A percentile compares a stretch with the other conserved stretches of the same genome.
phyloP scores from a whole-genome alignment of 345 rosid species.

The Arabis alpina region DNA sequence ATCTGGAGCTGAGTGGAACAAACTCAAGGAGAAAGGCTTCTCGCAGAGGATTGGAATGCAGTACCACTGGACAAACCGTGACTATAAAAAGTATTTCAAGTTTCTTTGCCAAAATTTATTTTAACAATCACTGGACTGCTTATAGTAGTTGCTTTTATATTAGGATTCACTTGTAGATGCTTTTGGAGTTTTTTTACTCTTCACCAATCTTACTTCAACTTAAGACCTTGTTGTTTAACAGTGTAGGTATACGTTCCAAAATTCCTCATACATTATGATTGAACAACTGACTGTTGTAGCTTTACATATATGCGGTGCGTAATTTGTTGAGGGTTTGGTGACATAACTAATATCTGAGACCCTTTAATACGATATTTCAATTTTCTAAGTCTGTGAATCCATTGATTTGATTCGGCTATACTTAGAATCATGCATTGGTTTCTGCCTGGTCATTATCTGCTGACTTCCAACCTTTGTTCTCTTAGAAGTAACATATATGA shows the following conservation, averaged over 20 bases:
- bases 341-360: neutral
- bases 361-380: neutral
- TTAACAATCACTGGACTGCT: neutral
- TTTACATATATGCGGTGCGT: slow-evolving; percentile 5
- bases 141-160: neutral
- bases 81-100: slow-evolving; percentile 67
- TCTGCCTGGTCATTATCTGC: slow-evolving; percentile 17
- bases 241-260: neutral
- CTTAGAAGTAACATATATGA: slow-evolving; percentile 6
- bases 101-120: neutral
- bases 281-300: neutral
- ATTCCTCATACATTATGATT: neutral
- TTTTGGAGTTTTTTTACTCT: neutral
- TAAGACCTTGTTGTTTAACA: neutral
- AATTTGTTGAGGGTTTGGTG: neutral
- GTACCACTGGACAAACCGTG: slow-evolving; percentile 90
- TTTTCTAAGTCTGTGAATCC: neutral
- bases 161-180: slow-evolving; percentile 13
- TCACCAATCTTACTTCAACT: slow-evolving; percentile 5
- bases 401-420: neutral
- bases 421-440: neutral
- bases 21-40: slow-evolving; percentile 71
- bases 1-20: slow-evolving; percentile 77
- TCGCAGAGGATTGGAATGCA: slow-evolving; percentile 92
- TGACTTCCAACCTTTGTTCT: neutral